Conservation (phyloP, 164 flowering plant genomes). For the Liriodendron chinense region DNA sequence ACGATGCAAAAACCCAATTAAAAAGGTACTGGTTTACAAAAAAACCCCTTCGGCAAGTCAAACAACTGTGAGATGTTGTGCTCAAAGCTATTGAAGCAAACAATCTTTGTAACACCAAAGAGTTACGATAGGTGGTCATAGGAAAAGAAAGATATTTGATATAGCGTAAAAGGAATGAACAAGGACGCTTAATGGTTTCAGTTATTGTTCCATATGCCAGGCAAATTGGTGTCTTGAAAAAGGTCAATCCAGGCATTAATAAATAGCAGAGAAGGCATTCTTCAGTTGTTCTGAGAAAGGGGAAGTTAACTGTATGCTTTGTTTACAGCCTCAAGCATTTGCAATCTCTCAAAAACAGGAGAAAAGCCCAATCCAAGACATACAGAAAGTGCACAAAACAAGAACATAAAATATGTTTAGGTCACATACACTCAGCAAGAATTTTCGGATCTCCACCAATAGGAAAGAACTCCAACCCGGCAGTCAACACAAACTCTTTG, state of each 20-base stretch:
- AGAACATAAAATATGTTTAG: conserved; percentile 6
- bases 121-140: not conserved
- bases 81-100: not conserved
- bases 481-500: conserved; percentile 91
- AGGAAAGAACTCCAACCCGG: conserved; percentile 97
- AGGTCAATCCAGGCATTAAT: not conserved
- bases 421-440: conserved; percentile 92
- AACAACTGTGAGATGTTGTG: no score
- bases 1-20: no score
- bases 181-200: not conserved
- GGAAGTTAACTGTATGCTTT: no score
- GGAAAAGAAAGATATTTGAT: not conserved
- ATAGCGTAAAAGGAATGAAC: not conserved
- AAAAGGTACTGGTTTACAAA: no score
- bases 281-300: not conserved
- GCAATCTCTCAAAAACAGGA: not conserved
- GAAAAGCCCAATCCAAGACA: not conserved
- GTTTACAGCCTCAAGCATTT: not conserved
- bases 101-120: not conserved
- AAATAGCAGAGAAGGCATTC: not conserved
- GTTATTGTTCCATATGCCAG: no score
- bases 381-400: not conserved
- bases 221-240: not conserved
- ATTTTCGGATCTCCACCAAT: conserved; percentile 98
- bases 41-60: no score